Conservation (phyloP, 345 rosid genomes). For the Syzygium oleosum region DNA sequence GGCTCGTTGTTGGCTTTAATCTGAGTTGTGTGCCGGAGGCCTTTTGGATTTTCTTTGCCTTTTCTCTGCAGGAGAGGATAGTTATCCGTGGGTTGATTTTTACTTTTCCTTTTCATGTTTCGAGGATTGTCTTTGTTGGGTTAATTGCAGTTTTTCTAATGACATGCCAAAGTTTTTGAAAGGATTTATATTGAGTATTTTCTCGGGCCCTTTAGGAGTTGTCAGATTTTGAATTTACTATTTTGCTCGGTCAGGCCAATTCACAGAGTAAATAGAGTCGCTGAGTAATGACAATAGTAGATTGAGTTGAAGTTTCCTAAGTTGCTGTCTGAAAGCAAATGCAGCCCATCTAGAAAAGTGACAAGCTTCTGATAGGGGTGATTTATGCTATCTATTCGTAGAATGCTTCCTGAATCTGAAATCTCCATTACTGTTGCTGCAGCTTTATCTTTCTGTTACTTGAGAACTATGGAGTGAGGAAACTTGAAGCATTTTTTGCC, state of each 20-base stretch:
- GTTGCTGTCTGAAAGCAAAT: not conserved
- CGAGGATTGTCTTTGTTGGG: not conserved
- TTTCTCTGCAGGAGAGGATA: not conserved
- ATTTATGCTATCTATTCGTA: not conserved
- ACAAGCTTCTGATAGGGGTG: not conserved
- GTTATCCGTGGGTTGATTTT: not conserved
- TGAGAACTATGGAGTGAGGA: slow-evolving; percentile 92
- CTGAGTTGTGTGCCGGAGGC: not conserved
- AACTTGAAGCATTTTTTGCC: slow-evolving; percentile 85
- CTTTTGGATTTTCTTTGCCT: not conserved
- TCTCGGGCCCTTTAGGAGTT: not conserved
- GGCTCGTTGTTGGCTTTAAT: not conserved
- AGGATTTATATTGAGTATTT: not conserved
- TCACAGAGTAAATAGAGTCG: not conserved
- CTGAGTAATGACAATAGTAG: not conserved
- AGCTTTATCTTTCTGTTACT: slow-evolving; percentile 87
- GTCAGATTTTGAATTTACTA: not conserved
- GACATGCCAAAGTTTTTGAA: not conserved
- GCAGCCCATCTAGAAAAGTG: not conserved
- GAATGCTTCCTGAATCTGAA: not conserved
- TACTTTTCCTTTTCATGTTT: not conserved
- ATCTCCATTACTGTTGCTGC: slow-evolving; percentile 12
- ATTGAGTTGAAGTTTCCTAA: not conserved
- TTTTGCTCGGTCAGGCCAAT: not conserved
- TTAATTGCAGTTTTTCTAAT: not conserved